phyloP scores from a whole-genome alignment of 345 rosid species.

The Alliaria petiolata region DNA sequence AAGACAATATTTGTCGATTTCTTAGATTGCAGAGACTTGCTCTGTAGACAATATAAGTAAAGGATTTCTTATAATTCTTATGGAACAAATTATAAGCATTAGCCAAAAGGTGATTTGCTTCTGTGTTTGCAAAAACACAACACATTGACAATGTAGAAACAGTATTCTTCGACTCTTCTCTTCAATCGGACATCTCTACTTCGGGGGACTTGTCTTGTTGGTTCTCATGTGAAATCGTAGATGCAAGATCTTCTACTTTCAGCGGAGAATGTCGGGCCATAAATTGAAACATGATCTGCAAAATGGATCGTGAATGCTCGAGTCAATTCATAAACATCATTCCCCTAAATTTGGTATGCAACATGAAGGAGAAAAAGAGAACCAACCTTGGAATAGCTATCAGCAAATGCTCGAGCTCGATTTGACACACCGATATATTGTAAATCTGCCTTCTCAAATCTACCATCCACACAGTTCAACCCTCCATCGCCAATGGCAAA shows the following conservation, averaged over 20 bases:
- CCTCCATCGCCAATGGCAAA: slow-evolving; percentile 74
- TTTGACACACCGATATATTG: slow-evolving; percentile 63
- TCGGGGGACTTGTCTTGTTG: slow-evolving; percentile 50
- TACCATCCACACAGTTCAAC: slow-evolving; percentile 72
- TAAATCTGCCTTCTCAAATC: slow-evolving; percentile 75
- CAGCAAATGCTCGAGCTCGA: slow-evolving; percentile 82
- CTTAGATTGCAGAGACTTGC: not conserved
- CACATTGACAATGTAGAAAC: not conserved
- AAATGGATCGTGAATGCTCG: not conserved
- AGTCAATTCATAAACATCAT: not conserved
- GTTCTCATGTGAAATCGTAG: slow-evolving; percentile 41
- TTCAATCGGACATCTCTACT: slow-evolving; percentile 68
- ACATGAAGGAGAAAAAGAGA: not conserved
- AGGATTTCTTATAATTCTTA: not conserved
- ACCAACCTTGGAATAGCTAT: slow-evolving; percentile 92
- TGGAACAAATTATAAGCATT: not conserved
- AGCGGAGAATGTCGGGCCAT: slow-evolving; percentile 70
- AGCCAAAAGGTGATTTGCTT: not conserved
- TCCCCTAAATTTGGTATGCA: not conserved
- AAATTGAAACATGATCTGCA: slow-evolving; percentile 84
- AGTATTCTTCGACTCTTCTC: not conserved
- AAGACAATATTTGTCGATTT: not conserved
- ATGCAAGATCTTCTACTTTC: slow-evolving; percentile 71
- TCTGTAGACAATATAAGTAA: not conserved
- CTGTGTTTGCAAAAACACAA: not conserved